Conservation (phyloP, 2,329 filamentous ascomycete species). For the Sphaerulina vaccinii region DNA sequence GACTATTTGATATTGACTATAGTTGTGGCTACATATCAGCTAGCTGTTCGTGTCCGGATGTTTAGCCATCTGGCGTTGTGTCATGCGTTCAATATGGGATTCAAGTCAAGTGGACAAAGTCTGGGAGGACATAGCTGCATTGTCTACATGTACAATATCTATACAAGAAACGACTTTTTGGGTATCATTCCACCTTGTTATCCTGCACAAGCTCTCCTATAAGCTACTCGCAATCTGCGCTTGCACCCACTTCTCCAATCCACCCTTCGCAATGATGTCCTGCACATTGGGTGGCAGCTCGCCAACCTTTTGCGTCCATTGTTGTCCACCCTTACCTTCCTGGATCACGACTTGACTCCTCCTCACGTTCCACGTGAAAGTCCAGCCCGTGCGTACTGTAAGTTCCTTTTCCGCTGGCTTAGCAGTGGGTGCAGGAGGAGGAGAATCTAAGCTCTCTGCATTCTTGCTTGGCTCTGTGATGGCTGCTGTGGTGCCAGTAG, state of each 20-base stretch:
- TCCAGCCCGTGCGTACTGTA: constrained; percentile 80
- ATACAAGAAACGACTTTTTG: neutral
- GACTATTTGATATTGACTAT: too few species aligned
- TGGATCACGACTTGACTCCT: constrained; percentile 68
- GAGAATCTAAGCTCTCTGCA: constrained; percentile 52
- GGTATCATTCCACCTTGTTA: neutral
- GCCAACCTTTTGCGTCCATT: constrained; percentile 78
- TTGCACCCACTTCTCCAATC: constrained; percentile 81
- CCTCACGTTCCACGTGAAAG: constrained; percentile 74
- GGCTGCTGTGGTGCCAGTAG: constrained; percentile 36
- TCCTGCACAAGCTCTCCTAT: neutral
- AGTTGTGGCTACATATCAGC: too few species aligned
- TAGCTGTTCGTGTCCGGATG: too few species aligned
- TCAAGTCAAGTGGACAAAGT: too few species aligned
- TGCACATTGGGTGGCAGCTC: constrained; percentile 84
- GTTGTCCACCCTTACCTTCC: constrained; percentile 65
- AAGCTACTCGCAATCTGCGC: constrained; percentile 55
- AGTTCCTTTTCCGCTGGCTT: constrained; percentile 52
- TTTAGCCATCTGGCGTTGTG: too few species aligned
- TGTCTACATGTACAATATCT: neutral
- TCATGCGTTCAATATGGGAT: too few species aligned
- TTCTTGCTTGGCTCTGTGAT: constrained; percentile 55
- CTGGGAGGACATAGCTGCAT: too few species aligned
- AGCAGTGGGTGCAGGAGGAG: constrained; percentile 40
- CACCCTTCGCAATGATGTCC: constrained; percentile 73